Base-by-base conservation (phyloP, 2,329 filamentous ascomycete genomes). In the Penicillium digitatum region DNA sequence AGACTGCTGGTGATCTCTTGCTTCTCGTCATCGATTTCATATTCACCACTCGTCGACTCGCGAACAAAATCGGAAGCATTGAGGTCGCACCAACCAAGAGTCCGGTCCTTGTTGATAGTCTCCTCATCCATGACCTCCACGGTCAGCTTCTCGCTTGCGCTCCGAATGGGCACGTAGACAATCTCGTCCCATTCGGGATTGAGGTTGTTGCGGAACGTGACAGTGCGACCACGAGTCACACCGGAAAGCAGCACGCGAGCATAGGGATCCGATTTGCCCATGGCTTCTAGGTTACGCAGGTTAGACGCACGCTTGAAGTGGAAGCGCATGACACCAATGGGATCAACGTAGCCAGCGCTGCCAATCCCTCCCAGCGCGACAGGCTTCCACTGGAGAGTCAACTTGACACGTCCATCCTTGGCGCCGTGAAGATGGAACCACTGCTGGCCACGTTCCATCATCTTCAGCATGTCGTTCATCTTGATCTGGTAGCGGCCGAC, bases 111-210 rank as follows among this genome's bases (percentile, higher is more conserved):
- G 66, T 90, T 90, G 68, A 97, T 81, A 64, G 86, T 92, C 74
- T 99, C 94, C 58, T 94, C 86, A 66, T 99, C 94, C 93, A 99
- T 96, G 61, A 97, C 91, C 72, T 99, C 94, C 18, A 99, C 76
- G 1, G 86, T 85, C 29, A 99, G 79, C 67, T 88, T 90, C 71
- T 99, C 94, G 31, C 90, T 87, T 14, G 82, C 67, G 7, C 87
- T 91, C 71, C 96, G 93, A 54, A 99, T 83, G 1, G 95, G 93
- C 0, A 99, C 82, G 69, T 99, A 99, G 22, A 96, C 82, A 24
- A 99, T 86, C 74, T 99, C 94, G 67, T 99, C 91, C 87, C 89
- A 99, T 50, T 94, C 88, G 2, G 94, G 94, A 70, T 95, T 90
- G 55, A 99, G 84, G 59, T 96, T 95, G 75, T 96, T 99, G 70